Evolutionary conservation across 176 grass and related monocot genomes (phyloP), one percentile per base, ranked within the genome.

Genomic region (Olyra latifolia): DNA sequence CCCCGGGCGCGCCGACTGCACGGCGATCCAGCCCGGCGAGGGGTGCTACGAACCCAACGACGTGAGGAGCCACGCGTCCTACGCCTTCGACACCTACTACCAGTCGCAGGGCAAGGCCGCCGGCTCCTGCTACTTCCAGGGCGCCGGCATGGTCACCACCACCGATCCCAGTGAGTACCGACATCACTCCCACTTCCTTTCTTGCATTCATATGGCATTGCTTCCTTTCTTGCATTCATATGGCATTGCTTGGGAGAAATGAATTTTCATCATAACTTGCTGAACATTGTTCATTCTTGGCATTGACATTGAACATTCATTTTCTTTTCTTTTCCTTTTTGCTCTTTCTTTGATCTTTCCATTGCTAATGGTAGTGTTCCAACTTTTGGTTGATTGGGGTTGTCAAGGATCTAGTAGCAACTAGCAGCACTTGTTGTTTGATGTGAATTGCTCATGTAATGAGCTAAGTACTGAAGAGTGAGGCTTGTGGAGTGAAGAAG

Each of bases 111-210:
- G 93, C 32, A 91, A 84, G 83, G 91, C 76, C 20, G 87, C 86
- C 13, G 93, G 93, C 0, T 95, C 92, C 0, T 99, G 96, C 88
- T 93, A 93, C 84, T 99, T 99, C 89, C 92, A 95, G 83, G 93
- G 93, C 41, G 87, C 68, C 67, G 96, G 91, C 27, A 93, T 95
- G 88, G 82, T 99, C 93, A 95, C 93, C 79, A 95, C 96, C 72
- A 89, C 89, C 6, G 93, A 99, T 78, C 96, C 96, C 9, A 99
- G 96, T 99, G 73, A 95, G 90, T 90, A 47, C 15, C 54, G 15
- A 45, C 27, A 8, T 35, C 32, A 35, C 32, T 35, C 32, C 5
- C 32, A 35, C 32, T 35, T 35, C 32, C 32, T 35, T 35, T 4
- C 16, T 16, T 79, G 56, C 10, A 69, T 66, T 55, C 62, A 11